Evolutionary conservation across 2,329 filamentous ascomycete genomes (phyloP).

Genomic region (Sporothrix humicola): DNA sequence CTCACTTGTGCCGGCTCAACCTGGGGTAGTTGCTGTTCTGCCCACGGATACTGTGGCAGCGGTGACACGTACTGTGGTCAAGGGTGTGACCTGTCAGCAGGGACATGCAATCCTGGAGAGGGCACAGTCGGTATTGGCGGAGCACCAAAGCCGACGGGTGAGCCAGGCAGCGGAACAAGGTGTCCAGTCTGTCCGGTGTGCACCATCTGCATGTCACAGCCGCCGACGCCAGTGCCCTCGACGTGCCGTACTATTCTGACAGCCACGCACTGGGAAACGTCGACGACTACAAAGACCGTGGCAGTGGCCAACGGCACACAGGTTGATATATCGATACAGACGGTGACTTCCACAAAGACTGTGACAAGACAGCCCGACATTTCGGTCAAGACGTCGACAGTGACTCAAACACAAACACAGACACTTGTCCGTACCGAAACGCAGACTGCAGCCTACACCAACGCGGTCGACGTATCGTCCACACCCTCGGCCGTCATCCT

Average conservation of each 20-base stretch:
- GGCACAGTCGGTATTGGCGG: not conserved
- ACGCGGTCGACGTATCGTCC: not conserved
- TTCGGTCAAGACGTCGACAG: not conserved
- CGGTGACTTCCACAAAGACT: not conserved
- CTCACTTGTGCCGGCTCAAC: not conserved
- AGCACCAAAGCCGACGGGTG: not conserved
- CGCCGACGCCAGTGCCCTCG: not conserved
- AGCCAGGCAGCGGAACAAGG: not conserved
- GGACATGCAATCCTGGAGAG: not conserved
- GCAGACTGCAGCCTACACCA: not conserved
- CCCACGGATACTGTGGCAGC: not conserved
- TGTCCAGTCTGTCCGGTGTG: not conserved
- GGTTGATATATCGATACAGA: not conserved
- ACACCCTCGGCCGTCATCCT: not conserved
- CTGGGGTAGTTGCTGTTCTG: slow-evolving; percentile 13
- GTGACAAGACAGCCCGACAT: not conserved
- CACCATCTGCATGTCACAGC: slow-evolving; percentile 9
- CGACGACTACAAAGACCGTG: not conserved
- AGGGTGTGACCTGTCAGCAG: not conserved
- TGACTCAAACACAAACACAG: not conserved
- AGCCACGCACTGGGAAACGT: not conserved
- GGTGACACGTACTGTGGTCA: not conserved
- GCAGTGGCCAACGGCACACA: not conserved
- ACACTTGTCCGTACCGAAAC: not conserved
- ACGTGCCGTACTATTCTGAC: not conserved